Evolutionary conservation across 441 rosid genomes (phyloP), one percentile per base, ranked within the genome.

Genomic region (Gossypium davidsonii): DNA sequence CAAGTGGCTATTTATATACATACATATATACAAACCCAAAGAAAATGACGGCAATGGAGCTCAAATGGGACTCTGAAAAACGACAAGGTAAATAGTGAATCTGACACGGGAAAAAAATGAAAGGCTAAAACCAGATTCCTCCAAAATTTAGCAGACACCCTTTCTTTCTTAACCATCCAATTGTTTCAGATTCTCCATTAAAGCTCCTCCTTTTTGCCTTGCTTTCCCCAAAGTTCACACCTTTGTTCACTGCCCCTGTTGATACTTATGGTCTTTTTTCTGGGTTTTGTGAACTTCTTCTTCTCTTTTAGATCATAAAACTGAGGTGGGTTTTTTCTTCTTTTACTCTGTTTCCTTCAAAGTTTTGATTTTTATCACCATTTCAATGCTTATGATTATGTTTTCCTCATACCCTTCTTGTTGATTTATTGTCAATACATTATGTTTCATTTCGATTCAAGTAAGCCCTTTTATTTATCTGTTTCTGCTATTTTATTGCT

Each of bases 151-250:
- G 79, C 63, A 71, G 52, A 66, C 4, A 2, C 63, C 18, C 73
- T 26, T 67, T 26, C 71, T 61, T 79, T 77, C 73, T 76, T 56
- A 59, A 10, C 83, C 79, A 70, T 61, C 74, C 78, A 72, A 48
- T 70, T 73, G 65, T 77, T 75, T 77, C 84, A 83, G 81, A 79
- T 79, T 80, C 83, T 81, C 76, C 79, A 64, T 12, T n/a, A 17
- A 20, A 62, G 5, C 44, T 49, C 53, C 18, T 14, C n/a, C n/a
- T 49, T 49, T 51, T 51, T 5, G 2, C 56, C 17, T 51, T 51
- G 56, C 56, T 51, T 51, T 51, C 20, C 46, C 21, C 64, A 8
- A 25, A 56, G 42, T 39, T 14, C 77, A 14, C 59, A 5, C n/a
- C 68, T 28, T 49, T 11, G 34, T 26, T 8, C 25, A 7, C 68